These are phyloP conservation scores for Aspergillus tubingensis DNA, from an alignment of 2,329 filamentous ascomycete species.

Conservation along the genomic window DNA sequence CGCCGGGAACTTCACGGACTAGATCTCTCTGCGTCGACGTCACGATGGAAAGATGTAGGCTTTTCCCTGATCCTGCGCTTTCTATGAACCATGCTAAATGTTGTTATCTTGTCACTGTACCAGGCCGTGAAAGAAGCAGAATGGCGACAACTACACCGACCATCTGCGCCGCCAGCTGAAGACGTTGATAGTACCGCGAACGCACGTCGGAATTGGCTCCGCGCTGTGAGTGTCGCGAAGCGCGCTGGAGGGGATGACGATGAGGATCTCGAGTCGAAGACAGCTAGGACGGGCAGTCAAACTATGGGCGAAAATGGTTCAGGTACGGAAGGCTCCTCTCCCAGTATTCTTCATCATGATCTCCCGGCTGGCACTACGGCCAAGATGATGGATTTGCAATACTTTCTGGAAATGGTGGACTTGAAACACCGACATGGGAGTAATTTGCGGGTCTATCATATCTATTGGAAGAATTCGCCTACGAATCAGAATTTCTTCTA, in stretches of 20 bases:
- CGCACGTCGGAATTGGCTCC: conserved; percentile 74
- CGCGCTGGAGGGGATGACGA: conserved; percentile 70
- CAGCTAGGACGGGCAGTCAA: not conserved
- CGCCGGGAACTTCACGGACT: conserved; percentile 8
- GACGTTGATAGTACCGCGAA: conserved; percentile 30
- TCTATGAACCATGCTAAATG: no score
- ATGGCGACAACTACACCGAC: conserved; percentile 52
- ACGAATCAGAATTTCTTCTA: conserved; percentile 91
- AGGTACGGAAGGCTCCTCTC: not conserved
- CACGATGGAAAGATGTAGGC: conserved; percentile 66
- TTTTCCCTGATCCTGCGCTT: not conserved
- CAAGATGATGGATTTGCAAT: conserved; percentile 80
- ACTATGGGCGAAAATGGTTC: not conserved
- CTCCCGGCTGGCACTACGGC: conserved; percentile 64
- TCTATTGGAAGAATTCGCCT: conserved; percentile 74
- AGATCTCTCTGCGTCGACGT: not conserved
- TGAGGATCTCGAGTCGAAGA: conserved; percentile 35
- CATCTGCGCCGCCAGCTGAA: conserved; percentile 27
- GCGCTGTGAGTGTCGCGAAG: conserved; percentile 68
- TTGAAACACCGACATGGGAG: conserved; percentile 84
- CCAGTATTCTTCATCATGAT: conserved; percentile 39
- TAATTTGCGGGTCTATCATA: conserved; percentile 79
- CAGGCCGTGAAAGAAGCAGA: conserved; percentile 58
- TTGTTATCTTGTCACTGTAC: no score
- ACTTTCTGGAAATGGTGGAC: conserved; percentile 85